Conservation (phyloP, 805 yeast species). For the Sugiyamaella floridensis region DNA sequence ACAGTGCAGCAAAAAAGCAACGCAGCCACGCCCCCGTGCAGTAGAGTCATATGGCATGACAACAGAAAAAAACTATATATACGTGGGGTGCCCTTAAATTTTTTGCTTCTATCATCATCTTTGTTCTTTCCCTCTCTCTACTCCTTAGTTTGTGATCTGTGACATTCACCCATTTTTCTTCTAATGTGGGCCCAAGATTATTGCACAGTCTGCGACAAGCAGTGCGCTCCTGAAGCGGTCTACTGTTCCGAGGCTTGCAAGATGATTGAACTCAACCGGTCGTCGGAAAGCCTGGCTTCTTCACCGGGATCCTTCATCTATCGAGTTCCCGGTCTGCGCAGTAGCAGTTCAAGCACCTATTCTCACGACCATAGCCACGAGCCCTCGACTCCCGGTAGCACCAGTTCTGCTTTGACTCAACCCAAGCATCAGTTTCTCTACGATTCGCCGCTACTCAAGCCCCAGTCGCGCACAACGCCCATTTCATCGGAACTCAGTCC, state of each 20-base stretch:
- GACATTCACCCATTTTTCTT: background rate
- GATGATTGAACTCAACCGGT: constrained; percentile 21
- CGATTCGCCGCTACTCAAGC: constrained; percentile 10
- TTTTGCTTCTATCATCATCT: background rate
- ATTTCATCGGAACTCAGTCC: constrained; percentile 5
- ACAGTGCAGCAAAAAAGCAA: background rate
- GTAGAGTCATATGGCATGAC: background rate
- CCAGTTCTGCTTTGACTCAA: background rate
- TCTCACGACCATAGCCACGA: background rate
- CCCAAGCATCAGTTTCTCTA: constrained; percentile 7
- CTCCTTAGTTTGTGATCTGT: background rate
- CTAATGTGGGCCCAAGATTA: constrained; percentile 43
- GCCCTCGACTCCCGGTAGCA: background rate
- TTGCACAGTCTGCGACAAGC: constrained; percentile 53
- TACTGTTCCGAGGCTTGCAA: constrained; percentile 45
- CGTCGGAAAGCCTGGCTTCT: constrained; percentile 1
- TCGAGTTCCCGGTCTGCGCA: background rate
- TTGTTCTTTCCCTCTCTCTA: no score
- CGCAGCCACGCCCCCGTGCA: background rate
- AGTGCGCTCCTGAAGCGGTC: constrained; percentile 37
- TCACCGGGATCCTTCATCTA: background rate
- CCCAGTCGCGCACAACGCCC: background rate
- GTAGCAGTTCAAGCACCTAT: background rate
- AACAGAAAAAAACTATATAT: background rate
- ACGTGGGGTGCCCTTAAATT: background rate